These are phyloP conservation scores for Sphagnum fallax DNA, from an alignment of 228 moss, liverwort and hornwort species.

Conservation along the genomic window DNA sequence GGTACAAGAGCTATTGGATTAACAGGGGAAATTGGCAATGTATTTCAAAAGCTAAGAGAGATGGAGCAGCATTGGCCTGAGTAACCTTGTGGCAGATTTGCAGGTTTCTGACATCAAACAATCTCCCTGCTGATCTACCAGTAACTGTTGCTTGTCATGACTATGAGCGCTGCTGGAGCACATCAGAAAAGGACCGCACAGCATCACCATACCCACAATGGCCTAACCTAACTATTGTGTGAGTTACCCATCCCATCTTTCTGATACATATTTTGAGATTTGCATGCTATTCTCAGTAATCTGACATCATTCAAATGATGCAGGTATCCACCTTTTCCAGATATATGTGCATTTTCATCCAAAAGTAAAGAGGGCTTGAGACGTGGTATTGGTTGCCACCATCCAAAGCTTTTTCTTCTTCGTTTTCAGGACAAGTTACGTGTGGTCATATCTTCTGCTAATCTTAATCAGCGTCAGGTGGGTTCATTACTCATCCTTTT, in stretches of 20 bases:
- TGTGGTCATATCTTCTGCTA: constrained; percentile 42
- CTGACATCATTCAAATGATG: neutral
- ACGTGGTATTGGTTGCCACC: constrained; percentile 46
- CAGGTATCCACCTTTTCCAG: constrained; percentile 44
- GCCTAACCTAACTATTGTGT: constrained; percentile 43
- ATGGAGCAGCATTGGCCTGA: neutral
- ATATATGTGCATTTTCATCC: constrained; percentile 23
- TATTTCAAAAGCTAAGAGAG: no score
- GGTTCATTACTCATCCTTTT: neutral
- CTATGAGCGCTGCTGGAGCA: constrained; percentile 31
- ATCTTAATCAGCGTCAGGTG: constrained; percentile 40
- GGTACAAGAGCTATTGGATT: no score
- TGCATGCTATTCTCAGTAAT: neutral
- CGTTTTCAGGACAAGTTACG: constrained; percentile 22
- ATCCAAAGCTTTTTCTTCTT: constrained; percentile 45
- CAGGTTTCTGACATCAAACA: constrained; percentile 43
- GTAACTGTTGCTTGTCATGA: constrained; percentile 46
- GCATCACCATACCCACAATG: constrained; percentile 27
- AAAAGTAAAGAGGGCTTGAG: constrained; percentile 16
- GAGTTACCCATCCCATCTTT: constrained; percentile 5
- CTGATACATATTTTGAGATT: no score
- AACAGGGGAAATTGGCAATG: no score
- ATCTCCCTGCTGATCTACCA: constrained; percentile 24
- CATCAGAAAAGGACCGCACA: constrained; percentile 21
- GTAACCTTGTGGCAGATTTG: constrained; percentile 8